Evolutionary conservation across 1,284 basidiomycete species (phyloP), one percentile per base, ranked within the genome.

Genomic region (Ustilago loliicola): DNA sequence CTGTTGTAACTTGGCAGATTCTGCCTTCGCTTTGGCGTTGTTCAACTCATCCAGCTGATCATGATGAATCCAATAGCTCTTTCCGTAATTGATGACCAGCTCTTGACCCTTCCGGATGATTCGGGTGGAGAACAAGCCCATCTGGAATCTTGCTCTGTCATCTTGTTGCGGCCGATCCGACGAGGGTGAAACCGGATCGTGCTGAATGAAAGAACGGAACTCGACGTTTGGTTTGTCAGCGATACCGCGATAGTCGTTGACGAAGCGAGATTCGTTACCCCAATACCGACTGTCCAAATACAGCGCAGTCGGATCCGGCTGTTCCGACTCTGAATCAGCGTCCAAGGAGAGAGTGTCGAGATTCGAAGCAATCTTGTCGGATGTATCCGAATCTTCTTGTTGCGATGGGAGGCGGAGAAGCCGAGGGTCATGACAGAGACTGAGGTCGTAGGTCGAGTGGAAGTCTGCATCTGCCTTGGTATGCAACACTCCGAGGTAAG

Each of bases 31-130:
- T 42, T 42, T 50, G 3, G 34, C 45, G 3, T 27, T 27, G 23
- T 59, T 27, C 15, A 66, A 27, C 36, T 64, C 25, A 1, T 17
- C 9, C 3, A 76, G 51, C 23, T 76, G 67, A 3, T 71, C 67
- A n/a, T 48, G 42, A 53, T 77, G 74, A 23, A 64, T 27, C 94
- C 94, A 96, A 91, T 93, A 96, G n/a, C 90, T 89, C 83, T 95
- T 95, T n/a, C 95, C 95, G 84, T 97, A 97, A 25, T 92, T 94
- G 36, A 96, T 92, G 34, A 95, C 85, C 48, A 98, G 90, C 87
- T 97, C 95, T 17, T 94, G 91, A 2, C 93, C 93, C 84, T 93
- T 94, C 74, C 88, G 90, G 60, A 97, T 91, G 11, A 87, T 88
- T 40, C 90, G 88, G 51, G 86, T 89, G 0, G 78, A 48, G 38